Evolutionary conservation across 371 early-diverging fungal genomes (phyloP).

Genomic region (Syncephalis fuscata): DNA sequence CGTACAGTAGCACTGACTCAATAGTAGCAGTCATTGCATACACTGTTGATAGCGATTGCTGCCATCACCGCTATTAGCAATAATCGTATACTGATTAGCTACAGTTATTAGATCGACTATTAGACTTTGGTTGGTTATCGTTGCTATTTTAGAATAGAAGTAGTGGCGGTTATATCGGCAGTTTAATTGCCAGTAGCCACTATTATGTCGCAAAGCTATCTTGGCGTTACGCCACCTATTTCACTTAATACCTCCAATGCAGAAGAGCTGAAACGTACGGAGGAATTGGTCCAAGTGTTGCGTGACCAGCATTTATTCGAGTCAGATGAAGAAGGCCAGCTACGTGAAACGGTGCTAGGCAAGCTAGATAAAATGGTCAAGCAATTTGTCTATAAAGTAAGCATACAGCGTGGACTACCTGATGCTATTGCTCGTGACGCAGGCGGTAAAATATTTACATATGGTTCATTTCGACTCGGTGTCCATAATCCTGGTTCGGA

Average conservation of each 20-base stretch:
- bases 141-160: too few species aligned
- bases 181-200: too few species aligned
- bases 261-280: slow-evolving; percentile 27
- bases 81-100: too few species aligned
- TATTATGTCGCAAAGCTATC: not conserved
- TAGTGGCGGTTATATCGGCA: too few species aligned
- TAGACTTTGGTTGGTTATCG: too few species aligned
- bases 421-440: slow-evolving; percentile 70
- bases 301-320: slow-evolving; percentile 37
- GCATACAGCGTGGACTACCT: slow-evolving; percentile 45
- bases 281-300: slow-evolving; percentile 27
- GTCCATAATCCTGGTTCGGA: slow-evolving; percentile 95
- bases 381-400: slow-evolving; percentile 71
- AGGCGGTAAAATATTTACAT: slow-evolving; percentile 98
- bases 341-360: slow-evolving; percentile 67
- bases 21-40: too few species aligned
- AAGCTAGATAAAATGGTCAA: slow-evolving; percentile 74
- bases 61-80: too few species aligned
- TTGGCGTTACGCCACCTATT: slow-evolving; percentile 24
- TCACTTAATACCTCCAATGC: slow-evolving; percentile 17
- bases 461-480: slow-evolving; percentile 97
- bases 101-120: too few species aligned
- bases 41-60: too few species aligned
- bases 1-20: too few species aligned
- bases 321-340: slow-evolving; percentile 28